Evolutionary conservation across 805 yeast genomes (phyloP).

Genomic region (Yamadazyma endophytica): DNA sequence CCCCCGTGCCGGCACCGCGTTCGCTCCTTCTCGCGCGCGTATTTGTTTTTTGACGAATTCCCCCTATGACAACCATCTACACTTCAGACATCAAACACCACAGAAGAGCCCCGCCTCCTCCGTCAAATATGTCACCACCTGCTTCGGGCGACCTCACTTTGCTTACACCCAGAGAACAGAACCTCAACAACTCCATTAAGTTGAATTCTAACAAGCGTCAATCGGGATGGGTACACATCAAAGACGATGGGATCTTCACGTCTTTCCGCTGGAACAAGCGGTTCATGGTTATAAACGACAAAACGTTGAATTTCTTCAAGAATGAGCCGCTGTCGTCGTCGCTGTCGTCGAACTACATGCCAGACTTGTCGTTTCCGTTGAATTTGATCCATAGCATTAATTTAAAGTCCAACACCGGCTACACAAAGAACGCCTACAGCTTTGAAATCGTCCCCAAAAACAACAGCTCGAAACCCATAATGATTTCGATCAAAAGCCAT

Average conservation of each 20-base stretch:
- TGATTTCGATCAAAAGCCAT: slow-evolving; percentile 71
- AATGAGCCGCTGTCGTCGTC: slow-evolving; percentile 46
- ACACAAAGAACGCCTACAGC: slow-evolving; percentile 47
- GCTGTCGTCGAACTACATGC: slow-evolving; percentile 40
- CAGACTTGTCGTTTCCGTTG: slow-evolving; percentile 37
- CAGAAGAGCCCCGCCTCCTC: slow-evolving; percentile 45
- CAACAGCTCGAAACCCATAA: slow-evolving; percentile 54
- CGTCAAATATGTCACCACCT: slow-evolving; percentile 16
- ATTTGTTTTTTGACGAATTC: no score
- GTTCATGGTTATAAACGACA: slow-evolving; percentile 72
- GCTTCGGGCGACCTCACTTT: no score
- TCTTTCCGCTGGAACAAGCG: slow-evolving; percentile 92
- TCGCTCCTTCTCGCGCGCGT: no score
- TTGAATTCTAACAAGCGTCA: slow-evolving; percentile 28
- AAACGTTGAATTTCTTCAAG: slow-evolving; percentile 70
- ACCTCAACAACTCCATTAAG: slow-evolving; percentile 1
- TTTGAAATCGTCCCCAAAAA: slow-evolving; percentile 68
- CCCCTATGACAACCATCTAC: slow-evolving; percentile 40
- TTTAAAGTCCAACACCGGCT: slow-evolving; percentile 54
- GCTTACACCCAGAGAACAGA: slow-evolving; percentile 2
- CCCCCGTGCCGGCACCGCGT: no score
- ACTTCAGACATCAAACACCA: slow-evolving; percentile 38
- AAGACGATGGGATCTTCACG: slow-evolving; percentile 81
- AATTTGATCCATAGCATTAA: slow-evolving; percentile 39
- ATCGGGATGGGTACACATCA: slow-evolving; percentile 86